These are phyloP conservation scores for Diversispora eburnea DNA, from an alignment of 192 early-diverging fungal genomes.

Conservation along the genomic window DNA sequence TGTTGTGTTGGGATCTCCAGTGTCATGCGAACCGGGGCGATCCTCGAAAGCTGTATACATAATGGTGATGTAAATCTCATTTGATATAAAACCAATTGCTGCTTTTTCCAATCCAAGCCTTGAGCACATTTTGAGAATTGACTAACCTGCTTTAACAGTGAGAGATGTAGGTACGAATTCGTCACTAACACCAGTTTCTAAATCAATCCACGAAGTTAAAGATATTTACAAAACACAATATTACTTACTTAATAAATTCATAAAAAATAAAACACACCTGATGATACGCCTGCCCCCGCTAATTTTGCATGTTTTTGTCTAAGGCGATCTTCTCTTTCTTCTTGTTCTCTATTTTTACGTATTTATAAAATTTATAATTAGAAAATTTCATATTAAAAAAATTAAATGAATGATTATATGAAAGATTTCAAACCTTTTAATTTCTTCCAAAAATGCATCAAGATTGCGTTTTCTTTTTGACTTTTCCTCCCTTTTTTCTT, in stretches of 20 bases:
- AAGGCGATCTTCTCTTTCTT: conserved; percentile 54
- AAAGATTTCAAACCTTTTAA: conserved; percentile 54
- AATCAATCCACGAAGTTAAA: background rate
- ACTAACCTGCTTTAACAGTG: conserved; percentile 29
- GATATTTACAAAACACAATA: background rate
- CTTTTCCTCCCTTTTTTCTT: conserved; percentile 41
- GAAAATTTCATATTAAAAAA: background rate
- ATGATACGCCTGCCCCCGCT: conserved; percentile 28
- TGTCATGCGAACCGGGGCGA: conserved; percentile 60
- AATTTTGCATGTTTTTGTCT: conserved; percentile 39
- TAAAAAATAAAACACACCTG: conserved; percentile 22
- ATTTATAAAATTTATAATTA: background rate
- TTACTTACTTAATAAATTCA: background rate
- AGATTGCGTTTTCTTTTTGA: conserved; percentile 71
- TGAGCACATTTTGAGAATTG: background rate
- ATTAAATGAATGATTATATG: background rate
- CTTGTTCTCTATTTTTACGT: conserved; percentile 51
- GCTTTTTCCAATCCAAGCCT: background rate
- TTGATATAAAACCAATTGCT: background rate
- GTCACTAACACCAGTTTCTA: conserved; percentile 15
- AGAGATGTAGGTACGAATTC: conserved; percentile 16
- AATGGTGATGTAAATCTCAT: background rate
- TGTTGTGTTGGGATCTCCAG: conserved; percentile 70
- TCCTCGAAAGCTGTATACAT: conserved; percentile 35
- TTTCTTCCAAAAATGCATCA: conserved; percentile 79